Percentiles rank a stretch among this genome's conserved stretches.
These are phyloP conservation scores for Hymenotorrendiella dingleyae DNA, from an alignment of 2,329 filamentous ascomycete genomes.

Conservation along the genomic window DNA sequence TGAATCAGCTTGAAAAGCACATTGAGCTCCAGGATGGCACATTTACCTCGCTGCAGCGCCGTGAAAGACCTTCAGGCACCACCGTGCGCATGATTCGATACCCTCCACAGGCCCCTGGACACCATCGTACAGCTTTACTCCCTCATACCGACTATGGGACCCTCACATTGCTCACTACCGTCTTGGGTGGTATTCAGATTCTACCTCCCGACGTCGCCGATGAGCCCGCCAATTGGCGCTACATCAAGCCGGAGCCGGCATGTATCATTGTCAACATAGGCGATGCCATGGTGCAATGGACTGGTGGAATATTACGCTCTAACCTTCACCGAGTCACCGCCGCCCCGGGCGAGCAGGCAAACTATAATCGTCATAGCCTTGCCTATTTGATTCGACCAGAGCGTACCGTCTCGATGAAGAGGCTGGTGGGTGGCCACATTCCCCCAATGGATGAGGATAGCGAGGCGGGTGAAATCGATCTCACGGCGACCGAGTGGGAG, in stretches of 20 bases:
- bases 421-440: conserved; percentile 20
- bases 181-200: conserved; percentile 35
- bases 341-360: conserved; percentile 26
- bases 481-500: background rate
- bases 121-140: conserved; percentile 18
- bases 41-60: conserved; percentile 17
- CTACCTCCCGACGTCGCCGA: conserved; percentile 22
- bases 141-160: conserved; percentile 36
- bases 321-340: conserved; percentile 32
- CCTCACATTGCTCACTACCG: conserved; percentile 36
- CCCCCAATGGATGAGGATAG: conserved; percentile 15
- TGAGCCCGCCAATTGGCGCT: conserved; percentile 28
- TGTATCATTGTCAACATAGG: conserved; percentile 35
- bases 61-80: conserved; percentile 16
- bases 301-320: conserved; percentile 29
- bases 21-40: conserved; percentile 20
- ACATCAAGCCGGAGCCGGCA: conserved; percentile 31
- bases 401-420: conserved; percentile 35
- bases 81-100: conserved; percentile 25
- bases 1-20: conserved; percentile 22
- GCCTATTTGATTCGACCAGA: conserved; percentile 50
- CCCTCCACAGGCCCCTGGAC: conserved; percentile 23
- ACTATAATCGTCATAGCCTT: conserved; percentile 39
- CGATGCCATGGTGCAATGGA: conserved; percentile 33
- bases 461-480: conserved; percentile 16